Evolutionary conservation across 2,329 filamentous ascomycete species (phyloP).

Genomic region (Aspergillus viridinutans): DNA sequence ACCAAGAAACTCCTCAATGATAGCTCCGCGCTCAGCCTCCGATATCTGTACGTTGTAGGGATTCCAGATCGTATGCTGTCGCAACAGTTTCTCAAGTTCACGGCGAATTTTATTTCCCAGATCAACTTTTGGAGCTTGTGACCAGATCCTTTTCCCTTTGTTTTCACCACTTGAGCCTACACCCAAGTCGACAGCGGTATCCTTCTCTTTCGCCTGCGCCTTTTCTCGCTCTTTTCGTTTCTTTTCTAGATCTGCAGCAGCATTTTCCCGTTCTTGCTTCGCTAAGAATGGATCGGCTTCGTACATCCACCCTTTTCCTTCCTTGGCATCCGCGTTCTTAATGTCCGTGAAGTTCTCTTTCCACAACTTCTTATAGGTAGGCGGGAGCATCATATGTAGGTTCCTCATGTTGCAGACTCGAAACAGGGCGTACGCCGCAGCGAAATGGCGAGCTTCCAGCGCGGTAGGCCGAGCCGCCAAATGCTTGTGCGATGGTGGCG

Average conservation of each 20-base stretch:
- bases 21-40: conserved; percentile 50
- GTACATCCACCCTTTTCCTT: conserved; percentile 82
- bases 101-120: conserved; percentile 78
- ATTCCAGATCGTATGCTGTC: conserved; percentile 81
- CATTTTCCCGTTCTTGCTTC: conserved; percentile 72
- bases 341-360: conserved; percentile 78
- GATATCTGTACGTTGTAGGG: conserved; percentile 67
- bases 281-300: conserved; percentile 90
- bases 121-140: conserved; percentile 80
- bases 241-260: conserved; percentile 71
- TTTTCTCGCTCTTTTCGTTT: conserved; percentile 68
- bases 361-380: conserved; percentile 85
- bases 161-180: conserved; percentile 32
- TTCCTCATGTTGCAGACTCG: conserved; percentile 94
- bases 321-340: conserved; percentile 74
- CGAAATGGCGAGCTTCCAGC: conserved; percentile 88
- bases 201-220: conserved; percentile 59
- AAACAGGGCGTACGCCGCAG: conserved; percentile 86
- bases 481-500: conserved; percentile 72
- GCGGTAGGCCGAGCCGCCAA: conserved; percentile 72
- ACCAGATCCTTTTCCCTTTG: conserved; percentile 68
- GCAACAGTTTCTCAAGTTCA: conserved; percentile 74
- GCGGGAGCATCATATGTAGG: conserved; percentile 88
- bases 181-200: conserved; percentile 57
- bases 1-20: conserved; percentile 69